Evolutionary conservation across 176 grass and related monocot genomes (phyloP), one percentile per base, ranked within the genome.

Genomic region (Hordeum marinum): DNA sequence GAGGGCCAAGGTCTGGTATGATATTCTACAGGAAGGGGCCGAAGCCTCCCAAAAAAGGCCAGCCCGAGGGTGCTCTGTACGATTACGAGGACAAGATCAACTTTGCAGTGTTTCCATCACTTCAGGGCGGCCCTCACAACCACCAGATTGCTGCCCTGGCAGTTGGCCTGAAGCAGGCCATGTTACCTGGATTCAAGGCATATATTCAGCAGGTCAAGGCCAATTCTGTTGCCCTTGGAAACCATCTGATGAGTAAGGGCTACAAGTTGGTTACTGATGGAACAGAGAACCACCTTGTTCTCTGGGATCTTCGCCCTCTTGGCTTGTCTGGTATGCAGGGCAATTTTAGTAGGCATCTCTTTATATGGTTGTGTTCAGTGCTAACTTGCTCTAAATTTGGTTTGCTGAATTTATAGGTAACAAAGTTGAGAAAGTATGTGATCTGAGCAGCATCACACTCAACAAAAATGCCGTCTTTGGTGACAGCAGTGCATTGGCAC

Each of bases 261-360:
- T 95, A 89, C 72, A 87, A 81, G 63, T 64, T 92, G 59, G 90
- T 95, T 23, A 92, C 90, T 64, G 90, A 91, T 42, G 93, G 93
- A 69, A 95, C 93, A 24, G 93, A 92, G 72, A 95, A 95, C 58
- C 93, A 95, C 76, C 80, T 95, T 61, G 73, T 95, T 27, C 88
- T 95, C 62, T 95, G 93, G 93, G 93, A 95, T 82, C 87, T 95
- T 27, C 91, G 90, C 54, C 91, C 81, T 64, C 89, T 95, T 88
- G 87, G 90, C 7, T 90, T 95, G 68, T 88, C 88, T 88, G 93
- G 93, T 95, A 76, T 64, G 70, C 57, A 45, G 24, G 18, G 9
- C 7, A 48, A 18, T 48, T 74, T 48, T 13, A 50, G 0, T 48
- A 50, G 42, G 23, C 54, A 21, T 57, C 46, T 74, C 26, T 74